These are phyloP conservation scores for Spathaspora girioi DNA, from an alignment of 805 yeast species.

Conservation along the genomic window DNA sequence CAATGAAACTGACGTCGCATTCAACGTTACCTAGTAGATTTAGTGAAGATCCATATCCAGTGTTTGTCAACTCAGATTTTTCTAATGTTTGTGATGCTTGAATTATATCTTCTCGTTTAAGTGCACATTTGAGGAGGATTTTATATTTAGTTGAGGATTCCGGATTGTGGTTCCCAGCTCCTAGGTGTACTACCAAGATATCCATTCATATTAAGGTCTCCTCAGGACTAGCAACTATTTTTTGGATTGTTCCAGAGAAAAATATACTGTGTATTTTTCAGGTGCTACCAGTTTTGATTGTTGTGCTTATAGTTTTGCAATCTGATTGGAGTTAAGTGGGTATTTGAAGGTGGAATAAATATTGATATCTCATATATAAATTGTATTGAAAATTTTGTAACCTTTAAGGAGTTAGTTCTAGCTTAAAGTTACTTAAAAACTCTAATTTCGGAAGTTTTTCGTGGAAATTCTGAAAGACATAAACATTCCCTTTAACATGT, in stretches of 20 bases:
- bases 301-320: too few species aligned
- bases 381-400: too few species aligned
- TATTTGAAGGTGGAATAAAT: too few species aligned
- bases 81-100: constrained; percentile 28
- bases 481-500: too few species aligned
- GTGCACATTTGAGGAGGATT: constrained; percentile 23
- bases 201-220: background rate
- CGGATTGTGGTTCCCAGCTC: constrained; percentile 47
- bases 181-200: constrained; percentile 38
- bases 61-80: constrained; percentile 39
- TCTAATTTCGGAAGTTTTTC: background rate
- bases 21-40: constrained; percentile 38
- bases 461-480: background rate
- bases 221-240: background rate
- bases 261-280: background rate
- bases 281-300: background rate
- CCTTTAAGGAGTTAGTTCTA: background rate
- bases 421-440: background rate
- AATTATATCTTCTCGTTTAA: constrained; percentile 9
- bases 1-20: constrained; percentile 42
- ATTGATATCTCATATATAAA: too few species aligned
- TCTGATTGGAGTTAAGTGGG: too few species aligned
- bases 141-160: constrained; percentile 18
- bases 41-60: constrained; percentile 47
- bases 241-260: background rate